Conservation (phyloP, 305 asterid species). For the Withania somnifera region DNA sequence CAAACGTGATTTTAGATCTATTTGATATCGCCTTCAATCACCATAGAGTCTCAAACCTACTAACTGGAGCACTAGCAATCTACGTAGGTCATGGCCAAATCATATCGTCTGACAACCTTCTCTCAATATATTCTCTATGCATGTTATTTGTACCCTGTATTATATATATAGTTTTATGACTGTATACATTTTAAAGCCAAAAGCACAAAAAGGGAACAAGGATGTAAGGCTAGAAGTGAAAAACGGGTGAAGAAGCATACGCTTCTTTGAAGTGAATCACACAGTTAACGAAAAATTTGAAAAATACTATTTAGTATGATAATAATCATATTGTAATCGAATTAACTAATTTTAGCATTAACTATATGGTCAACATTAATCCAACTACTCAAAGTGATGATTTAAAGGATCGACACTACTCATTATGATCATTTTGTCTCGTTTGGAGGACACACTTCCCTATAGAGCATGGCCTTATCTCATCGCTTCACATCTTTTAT, state of each 20-base stretch:
- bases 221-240: background rate
- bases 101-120: background rate
- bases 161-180: background rate
- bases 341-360: background rate
- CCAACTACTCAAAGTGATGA: background rate
- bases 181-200: background rate
- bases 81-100: background rate
- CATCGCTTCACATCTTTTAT: background rate
- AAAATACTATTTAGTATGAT: background rate
- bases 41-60: background rate
- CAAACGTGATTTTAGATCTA: background rate
- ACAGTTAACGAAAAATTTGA: background rate
- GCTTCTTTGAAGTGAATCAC: background rate
- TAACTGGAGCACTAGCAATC: background rate
- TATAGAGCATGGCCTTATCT: background rate
- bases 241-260: background rate
- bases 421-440: background rate
- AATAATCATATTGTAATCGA: background rate
- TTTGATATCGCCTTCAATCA: background rate
- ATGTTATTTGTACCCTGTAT: background rate
- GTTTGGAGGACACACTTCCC: background rate
- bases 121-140: background rate
- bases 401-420: background rate
- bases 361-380: background rate
- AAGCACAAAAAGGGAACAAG: background rate